Percentiles rank a stretch among this genome's conserved stretches.
phyloP scores from a whole-genome alignment of 768 basidiomycete species.

The Podaxis rugospora region DNA sequence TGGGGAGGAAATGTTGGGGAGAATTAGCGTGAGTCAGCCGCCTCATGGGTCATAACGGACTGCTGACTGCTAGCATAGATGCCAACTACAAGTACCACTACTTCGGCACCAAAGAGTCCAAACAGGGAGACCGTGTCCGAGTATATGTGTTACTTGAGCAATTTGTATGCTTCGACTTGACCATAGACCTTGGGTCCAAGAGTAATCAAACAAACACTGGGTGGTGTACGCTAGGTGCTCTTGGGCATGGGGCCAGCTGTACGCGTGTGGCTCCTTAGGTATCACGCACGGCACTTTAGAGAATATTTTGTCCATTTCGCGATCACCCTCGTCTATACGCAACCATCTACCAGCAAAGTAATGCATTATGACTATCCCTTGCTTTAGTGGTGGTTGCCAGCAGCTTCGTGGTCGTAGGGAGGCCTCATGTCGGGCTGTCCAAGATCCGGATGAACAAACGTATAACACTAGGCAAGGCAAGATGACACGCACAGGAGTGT shows the following conservation, averaged over 20 bases:
- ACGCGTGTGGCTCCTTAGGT: not conserved
- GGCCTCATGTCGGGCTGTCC: conserved; percentile 58
- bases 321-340: not conserved
- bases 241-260: not conserved
- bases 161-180: not conserved
- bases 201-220: not conserved
- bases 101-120: not conserved
- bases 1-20: conserved; percentile 1
- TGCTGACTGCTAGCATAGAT: not conserved
- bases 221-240: too few relatives aligned
- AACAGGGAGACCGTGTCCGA: conserved; percentile 1
- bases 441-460: conserved; percentile 4
- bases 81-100: not conserved
- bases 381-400: conserved; percentile 29
- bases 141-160: conserved; percentile 3
- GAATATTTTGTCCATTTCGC: not conserved
- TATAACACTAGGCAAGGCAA: not conserved
- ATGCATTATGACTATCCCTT: not conserved
- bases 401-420: conserved; percentile 58
- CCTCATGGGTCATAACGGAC: not conserved
- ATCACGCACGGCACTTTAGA: not conserved
- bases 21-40: conserved; percentile 1
- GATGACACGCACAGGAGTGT: conserved; percentile 60
- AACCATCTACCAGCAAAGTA: not conserved
- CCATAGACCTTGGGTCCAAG: not conserved